These are phyloP conservation scores for Nemania sp. DNA, from an alignment of 2,329 filamentous ascomycete genomes.

Conservation along the genomic window DNA sequence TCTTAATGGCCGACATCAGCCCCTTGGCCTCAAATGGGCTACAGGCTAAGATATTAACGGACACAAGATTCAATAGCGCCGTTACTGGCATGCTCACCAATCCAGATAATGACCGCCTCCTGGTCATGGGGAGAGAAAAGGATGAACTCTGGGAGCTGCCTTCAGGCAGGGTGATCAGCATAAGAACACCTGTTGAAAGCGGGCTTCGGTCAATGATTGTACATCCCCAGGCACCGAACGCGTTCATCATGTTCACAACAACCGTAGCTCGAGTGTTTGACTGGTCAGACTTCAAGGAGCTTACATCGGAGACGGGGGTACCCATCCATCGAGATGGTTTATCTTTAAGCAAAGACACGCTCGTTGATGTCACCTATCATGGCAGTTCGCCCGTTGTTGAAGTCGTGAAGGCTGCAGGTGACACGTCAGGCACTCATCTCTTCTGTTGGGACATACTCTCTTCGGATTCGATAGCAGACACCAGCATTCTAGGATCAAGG, in stretches of 20 bases:
- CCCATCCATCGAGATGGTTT: slow-evolving; percentile 10
- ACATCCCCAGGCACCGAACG: slow-evolving; percentile 16
- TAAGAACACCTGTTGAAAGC: slow-evolving; percentile 7
- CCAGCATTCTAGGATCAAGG: slow-evolving; percentile 9
- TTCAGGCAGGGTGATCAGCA: slow-evolving; percentile 25
- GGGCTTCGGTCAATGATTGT: slow-evolving; percentile 16
- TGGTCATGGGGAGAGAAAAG: slow-evolving; percentile 27
- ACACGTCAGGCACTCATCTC: slow-evolving; percentile 13
- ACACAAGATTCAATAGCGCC: slow-evolving; percentile 25
- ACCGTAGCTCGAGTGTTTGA: slow-evolving; percentile 13
- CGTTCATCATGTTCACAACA: slow-evolving; percentile 20
- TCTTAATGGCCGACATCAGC: slow-evolving; percentile 32
- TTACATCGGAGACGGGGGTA: slow-evolving; percentile 9
- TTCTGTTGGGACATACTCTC: slow-evolving; percentile 20
- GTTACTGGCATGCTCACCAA: slow-evolving; percentile 27
- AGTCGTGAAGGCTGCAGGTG: slow-evolving; percentile 9
- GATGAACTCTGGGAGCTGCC: slow-evolving; percentile 35
- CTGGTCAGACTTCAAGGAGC: slow-evolving; percentile 21
- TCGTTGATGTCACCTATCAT: slow-evolving; percentile 10
- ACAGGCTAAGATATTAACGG: slow-evolving; percentile 18
- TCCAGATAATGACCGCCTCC: slow-evolving; percentile 28
- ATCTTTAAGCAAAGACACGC: slow-evolving; percentile 6
- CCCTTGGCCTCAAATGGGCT: neutral
- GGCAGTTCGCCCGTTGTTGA: slow-evolving; percentile 17
- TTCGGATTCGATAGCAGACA: slow-evolving; percentile 8